phyloP scores from a whole-genome alignment of 768 basidiomycete species.

The Kwoniella shandongensis region DNA sequence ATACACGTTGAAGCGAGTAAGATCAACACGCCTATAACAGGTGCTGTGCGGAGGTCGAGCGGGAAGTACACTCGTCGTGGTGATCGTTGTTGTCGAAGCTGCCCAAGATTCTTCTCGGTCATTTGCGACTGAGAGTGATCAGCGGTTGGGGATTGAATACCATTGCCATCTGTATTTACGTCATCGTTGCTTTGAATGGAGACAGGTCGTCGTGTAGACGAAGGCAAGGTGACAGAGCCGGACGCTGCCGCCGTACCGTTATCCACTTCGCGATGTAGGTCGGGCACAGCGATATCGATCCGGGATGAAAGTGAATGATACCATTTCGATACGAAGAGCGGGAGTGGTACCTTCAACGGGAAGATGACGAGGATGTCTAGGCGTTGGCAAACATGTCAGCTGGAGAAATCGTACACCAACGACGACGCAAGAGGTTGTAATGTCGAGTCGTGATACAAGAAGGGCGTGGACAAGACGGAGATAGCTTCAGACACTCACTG shows the following conservation, averaged over 20 bases:
- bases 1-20: slow-evolving; percentile 55
- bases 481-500: slow-evolving; percentile 43
- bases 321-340: slow-evolving; percentile 23
- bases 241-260: too few species aligned
- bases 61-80: slow-evolving; percentile 35
- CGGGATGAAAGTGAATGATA: too few species aligned
- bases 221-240: too few species aligned
- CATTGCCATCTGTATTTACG: too few species aligned
- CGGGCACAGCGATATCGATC: too few species aligned
- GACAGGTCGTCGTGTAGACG: too few species aligned
- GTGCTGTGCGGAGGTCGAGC: slow-evolving; percentile 53
- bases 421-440: not conserved
- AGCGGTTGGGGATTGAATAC: too few species aligned
- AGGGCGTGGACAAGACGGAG: not conserved
- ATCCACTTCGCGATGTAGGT: too few species aligned
- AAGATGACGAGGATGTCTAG: slow-evolving; percentile 54
- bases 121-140: too few species aligned
- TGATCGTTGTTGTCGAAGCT: slow-evolving; percentile 1
- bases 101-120: too few species aligned
- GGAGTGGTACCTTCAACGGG: slow-evolving; percentile 51
- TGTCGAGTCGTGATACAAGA: not conserved
- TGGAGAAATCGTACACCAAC: not conserved
- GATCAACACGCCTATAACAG: slow-evolving; percentile 56
- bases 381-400: too few species aligned
- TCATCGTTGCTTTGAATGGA: too few species aligned